phyloP scores from a whole-genome alignment of 208 protist species.

The Leishmania gerbilli region DNA sequence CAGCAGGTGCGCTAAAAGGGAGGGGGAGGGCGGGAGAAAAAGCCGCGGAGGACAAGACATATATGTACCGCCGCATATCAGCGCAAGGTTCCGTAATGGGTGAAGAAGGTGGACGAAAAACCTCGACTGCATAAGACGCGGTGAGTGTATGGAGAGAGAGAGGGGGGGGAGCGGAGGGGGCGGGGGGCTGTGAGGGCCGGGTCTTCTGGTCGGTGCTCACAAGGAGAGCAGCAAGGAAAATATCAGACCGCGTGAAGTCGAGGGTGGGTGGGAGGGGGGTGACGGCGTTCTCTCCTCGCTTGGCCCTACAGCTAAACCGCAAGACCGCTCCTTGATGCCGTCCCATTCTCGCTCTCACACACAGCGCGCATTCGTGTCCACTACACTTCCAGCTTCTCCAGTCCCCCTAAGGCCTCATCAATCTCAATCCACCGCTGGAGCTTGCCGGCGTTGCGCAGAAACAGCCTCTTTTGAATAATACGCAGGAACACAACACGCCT shows the following conservation, averaged over 20 bases:
- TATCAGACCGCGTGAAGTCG: not conserved
- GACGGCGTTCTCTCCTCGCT: not conserved
- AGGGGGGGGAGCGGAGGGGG: not conserved
- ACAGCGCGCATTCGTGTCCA: not conserved
- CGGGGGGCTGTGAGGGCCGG: not conserved
- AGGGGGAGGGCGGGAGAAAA: not conserved
- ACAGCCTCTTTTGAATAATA: conserved; percentile 49
- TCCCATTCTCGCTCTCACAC: not conserved
- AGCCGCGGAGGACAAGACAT: not conserved
- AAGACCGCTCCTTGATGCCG: not conserved
- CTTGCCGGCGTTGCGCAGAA: conserved; percentile 50
- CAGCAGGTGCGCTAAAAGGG: not conserved
- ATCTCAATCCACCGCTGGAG: conserved; percentile 22
- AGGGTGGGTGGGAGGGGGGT: not conserved
- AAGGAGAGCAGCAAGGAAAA: not conserved
- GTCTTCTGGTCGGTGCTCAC: not conserved
- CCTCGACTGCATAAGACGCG: no score
- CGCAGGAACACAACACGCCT: conserved; percentile 59
- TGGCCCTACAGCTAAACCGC: not conserved
- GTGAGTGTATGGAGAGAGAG: not conserved
- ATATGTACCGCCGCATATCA: no score
- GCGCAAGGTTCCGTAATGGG: no score
- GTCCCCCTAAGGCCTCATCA: conserved; percentile 8
- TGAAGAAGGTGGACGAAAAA: not conserved
- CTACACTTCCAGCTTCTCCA: conserved; percentile 7